Conservation (phyloP, 345 rosid genomes). For the Erysimum cheiranthoides region DNA sequence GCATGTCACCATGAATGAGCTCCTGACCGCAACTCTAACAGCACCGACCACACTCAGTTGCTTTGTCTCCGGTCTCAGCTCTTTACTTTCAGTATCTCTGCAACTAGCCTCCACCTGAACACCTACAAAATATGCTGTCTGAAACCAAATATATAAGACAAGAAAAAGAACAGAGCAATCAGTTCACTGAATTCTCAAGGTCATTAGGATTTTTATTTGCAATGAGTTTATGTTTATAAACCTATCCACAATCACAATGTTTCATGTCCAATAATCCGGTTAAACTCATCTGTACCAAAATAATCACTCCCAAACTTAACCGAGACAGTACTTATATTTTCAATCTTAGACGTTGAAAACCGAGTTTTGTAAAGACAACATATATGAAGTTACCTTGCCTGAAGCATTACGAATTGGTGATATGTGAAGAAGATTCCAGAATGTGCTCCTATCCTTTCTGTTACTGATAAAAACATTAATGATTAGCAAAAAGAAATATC, state of each 20-base stretch:
- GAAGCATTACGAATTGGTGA: slow-evolving; percentile 93
- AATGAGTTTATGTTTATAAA: neutral
- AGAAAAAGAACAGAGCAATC: slow-evolving; percentile 6
- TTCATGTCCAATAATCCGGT: neutral
- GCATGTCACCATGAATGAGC: slow-evolving; percentile 53
- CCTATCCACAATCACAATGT: neutral
- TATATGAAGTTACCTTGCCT: slow-evolving; percentile 71
- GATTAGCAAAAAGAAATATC: slow-evolving; percentile 18
- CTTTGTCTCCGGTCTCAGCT: slow-evolving; percentile 71
- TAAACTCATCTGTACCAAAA: neutral
- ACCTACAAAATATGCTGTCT: slow-evolving; percentile 84
- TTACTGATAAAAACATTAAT: slow-evolving; percentile 34
- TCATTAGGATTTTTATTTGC: neutral
- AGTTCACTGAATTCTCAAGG: neutral
- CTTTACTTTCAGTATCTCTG: slow-evolving; percentile 47
- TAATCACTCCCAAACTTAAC: neutral
- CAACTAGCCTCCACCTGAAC: slow-evolving; percentile 74
- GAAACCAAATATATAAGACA: slow-evolving; percentile 25
- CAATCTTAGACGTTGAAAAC: neutral
- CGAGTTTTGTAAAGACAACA: neutral
- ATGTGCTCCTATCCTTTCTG: slow-evolving; percentile 84
- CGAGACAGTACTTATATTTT: neutral
- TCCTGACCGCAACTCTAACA: slow-evolving; percentile 85
- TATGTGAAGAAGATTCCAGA: slow-evolving; percentile 93
- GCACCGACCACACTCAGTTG: slow-evolving; percentile 86